Base-by-base conservation (phyloP, 208 protist species). In the Kentomonas sorsogonicus region DNA sequence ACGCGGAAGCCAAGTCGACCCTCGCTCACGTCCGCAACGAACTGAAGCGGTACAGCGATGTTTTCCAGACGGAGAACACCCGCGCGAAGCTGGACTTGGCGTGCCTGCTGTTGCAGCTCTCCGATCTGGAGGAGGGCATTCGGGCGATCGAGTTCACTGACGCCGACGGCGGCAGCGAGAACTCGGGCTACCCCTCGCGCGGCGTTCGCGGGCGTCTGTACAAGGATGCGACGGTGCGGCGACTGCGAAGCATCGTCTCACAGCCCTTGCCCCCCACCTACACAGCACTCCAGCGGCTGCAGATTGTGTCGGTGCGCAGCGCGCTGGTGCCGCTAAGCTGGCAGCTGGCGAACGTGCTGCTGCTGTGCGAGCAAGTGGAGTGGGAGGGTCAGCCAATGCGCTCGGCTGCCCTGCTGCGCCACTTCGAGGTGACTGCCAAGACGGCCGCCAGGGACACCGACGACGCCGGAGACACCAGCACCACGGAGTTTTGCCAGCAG, bases 41-140 rank as follows among this genome's bases (percentile, higher is more conserved):
- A 0, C 61, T 94, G 36, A 56, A 66, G n/a, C 69, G 84, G 59
- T 71, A 66, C 13, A 90, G 89, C 68, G 64, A 79, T 1, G 72
- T 89, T 23, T 87, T 90, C 40, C 74, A 88, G 65, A 90, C 81
- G 1, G 72, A 82, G 53, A 79, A 89, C 65, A 55, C 66, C 10
- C 81, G 81, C 25, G 56, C 83, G 13, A 91, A 84, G 50, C 71
- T 88, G 45, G 81, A 94, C 63, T 65, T 86, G 39, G 76, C 73
- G 58, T 76, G 74, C 48, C 70, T 94, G 54, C 89, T 91, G 55
- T 77, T 89, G 65, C 72, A 90, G 64, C 70, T 94, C 2, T 84
- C 87, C 46, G 83, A 94, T 45, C 71, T 91, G 13, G 82, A 88
- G 57, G 87, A 94, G 60, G 87, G 78, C 53, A 88, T 94, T 45